Percentiles rank a stretch among this genome's conserved stretches.
These are phyloP conservation scores for Pleurotus eryngii DNA, from an alignment of 768 basidiomycete genomes.

Conservation along the genomic window DNA sequence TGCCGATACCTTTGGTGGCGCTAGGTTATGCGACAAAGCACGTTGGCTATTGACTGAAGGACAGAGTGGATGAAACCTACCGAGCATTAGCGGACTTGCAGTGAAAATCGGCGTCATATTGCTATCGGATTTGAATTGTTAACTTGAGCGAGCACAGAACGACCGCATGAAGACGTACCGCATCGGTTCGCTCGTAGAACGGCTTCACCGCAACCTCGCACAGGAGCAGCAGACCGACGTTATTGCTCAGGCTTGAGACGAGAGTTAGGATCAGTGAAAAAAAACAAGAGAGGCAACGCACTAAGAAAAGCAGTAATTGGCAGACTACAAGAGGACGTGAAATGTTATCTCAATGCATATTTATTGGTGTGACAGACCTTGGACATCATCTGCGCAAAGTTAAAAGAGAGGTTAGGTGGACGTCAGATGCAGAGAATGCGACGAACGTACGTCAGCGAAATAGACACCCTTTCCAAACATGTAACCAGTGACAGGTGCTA, in stretches of 20 bases:
- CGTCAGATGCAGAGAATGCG: background rate
- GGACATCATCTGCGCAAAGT: constrained; percentile 51
- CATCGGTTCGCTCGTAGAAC: constrained; percentile 42
- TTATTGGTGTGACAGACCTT: constrained; percentile 34
- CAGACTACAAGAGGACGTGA: constrained; percentile 35
- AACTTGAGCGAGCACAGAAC: background rate
- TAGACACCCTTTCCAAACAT: constrained; percentile 71
- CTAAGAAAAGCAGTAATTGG: constrained; percentile 52
- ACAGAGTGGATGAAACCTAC: constrained; percentile 22
- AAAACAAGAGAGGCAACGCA: constrained; percentile 21
- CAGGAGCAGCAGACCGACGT: constrained; percentile 52
- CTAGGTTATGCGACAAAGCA: constrained; percentile 21
- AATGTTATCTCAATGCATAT: background rate
- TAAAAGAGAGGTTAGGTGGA: constrained; percentile 1
- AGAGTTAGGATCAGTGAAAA: background rate
- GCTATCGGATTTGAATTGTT: constrained; percentile 13
- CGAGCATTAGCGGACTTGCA: constrained; percentile 39
- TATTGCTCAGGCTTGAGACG: constrained; percentile 40
- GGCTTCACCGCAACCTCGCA: constrained; percentile 61
- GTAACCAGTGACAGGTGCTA: constrained; percentile 53
- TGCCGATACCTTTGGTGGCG: constrained; percentile 53
- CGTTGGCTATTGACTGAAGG: background rate
- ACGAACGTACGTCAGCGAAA: constrained; percentile 51
- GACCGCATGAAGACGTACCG: constrained; percentile 22
- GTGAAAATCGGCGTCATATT: constrained; percentile 47